phyloP scores from a whole-genome alignment of 768 basidiomycete genomes.

The Lactarius psammicola region DNA sequence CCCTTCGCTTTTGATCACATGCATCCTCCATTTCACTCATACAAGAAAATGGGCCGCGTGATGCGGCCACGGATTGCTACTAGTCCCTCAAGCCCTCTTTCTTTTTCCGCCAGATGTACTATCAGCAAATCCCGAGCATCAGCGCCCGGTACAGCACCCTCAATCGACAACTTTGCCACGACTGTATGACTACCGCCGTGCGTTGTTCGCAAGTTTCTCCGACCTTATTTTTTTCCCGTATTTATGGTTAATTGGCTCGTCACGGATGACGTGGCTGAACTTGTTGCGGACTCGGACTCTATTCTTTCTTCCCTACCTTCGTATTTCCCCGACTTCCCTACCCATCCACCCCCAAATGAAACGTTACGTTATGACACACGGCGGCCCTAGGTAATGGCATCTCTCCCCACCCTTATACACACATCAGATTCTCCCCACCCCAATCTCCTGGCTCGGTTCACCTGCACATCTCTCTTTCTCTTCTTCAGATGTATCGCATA shows the following conservation, averaged over 20 bases:
- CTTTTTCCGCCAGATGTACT: conserved; percentile 13
- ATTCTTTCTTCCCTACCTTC: conserved; percentile 1
- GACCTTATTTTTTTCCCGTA: conserved; percentile 1
- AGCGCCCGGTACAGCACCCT: conserved; percentile 7
- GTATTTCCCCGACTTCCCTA: neutral
- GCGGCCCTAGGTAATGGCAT: conserved; percentile 7
- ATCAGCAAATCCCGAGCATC: conserved; percentile 9
- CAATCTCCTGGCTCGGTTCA: conserved; percentile 9
- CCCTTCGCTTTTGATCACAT: conserved; percentile 14
- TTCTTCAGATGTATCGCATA: conserved; percentile 16
- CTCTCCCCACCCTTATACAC: neutral
- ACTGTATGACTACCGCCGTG: conserved; percentile 22
- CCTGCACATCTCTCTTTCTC: neutral
- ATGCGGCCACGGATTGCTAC: conserved; percentile 12
- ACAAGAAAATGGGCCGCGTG: conserved; percentile 17
- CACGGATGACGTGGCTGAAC: conserved; percentile 22
- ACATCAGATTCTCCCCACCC: neutral
- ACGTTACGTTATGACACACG: conserved; percentile 11
- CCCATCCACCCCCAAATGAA: neutral
- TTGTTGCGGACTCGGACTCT: conserved; percentile 25
- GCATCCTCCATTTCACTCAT: neutral
- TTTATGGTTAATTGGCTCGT: conserved; percentile 25
- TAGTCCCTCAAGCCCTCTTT: neutral
- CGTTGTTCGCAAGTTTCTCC: neutral
- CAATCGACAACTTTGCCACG: conserved; percentile 23